Evolutionary conservation across 2,329 filamentous ascomycete genomes (phyloP), one percentile per base, ranked within the genome.

Genomic region (Microdochium trichocladiopsis): DNA sequence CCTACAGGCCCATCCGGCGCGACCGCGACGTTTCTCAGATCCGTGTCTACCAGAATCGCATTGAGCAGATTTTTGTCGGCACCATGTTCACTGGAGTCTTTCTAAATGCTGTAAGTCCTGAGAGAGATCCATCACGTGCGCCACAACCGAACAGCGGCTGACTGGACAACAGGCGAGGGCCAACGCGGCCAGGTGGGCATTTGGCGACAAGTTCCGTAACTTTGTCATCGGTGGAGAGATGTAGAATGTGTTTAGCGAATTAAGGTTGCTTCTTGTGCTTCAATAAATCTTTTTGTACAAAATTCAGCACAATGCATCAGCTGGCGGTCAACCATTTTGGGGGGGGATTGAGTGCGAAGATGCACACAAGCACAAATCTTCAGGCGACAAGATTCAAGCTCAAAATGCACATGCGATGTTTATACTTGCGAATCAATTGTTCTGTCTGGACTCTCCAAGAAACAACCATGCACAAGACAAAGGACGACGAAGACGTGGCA

Each of bases 1-100:
- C 58, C 3, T 61, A 63, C 52, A 57, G 63, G 14, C 61, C 63
- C 16, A 53, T 63, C 33, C 64, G 65, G 53, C 54, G 31, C n/a
- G 24, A 59, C 2, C 47, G 64, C 24, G 59, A 64, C 49, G 45
- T 50, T n/a, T 50, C 31, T 18, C 49, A 55, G 54, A 50, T 63
- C 51, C 63, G 63, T 1, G 57, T 56, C 57, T 61, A 61, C 11
- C 59, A 57, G 2, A 60, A 64, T 31, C 49, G 50, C 2, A 50
- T 58, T 25, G 63, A 61, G 51, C 53, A 53, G 24, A 57, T 48
- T 4, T 61, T 66, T 47, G 55, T 66, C 8, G 53, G 56, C 25
- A 51, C 53, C n/a, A 63, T 66, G 63, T 56, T 66, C 37, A 56
- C 59, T 4, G 63, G 63, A 1, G 60, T 64, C 2, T 62, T 57